Conservation (phyloP, 768 basidiomycete genomes). For the Tulasnella sp. region DNA sequence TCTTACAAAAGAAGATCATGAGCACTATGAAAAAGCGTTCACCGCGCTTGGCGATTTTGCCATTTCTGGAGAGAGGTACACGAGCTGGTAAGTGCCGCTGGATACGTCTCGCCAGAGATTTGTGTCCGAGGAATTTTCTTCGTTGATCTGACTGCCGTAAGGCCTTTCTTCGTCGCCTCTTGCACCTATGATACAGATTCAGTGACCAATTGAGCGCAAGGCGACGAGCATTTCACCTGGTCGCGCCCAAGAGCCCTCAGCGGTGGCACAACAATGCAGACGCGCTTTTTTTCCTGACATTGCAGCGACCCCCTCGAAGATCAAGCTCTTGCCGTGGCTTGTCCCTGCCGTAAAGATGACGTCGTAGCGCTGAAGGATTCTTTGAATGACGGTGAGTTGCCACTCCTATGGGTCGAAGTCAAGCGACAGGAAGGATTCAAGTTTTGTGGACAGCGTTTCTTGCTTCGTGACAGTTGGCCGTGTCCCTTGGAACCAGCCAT, state of each 20-base stretch:
- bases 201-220: background rate
- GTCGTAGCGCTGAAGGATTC: background rate
- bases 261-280: too few relatives aligned
- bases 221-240: too few relatives aligned
- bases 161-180: background rate
- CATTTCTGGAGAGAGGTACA: background rate
- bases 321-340: background rate
- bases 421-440: background rate
- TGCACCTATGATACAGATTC: background rate
- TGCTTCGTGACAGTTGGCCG: background rate
- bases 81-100: background rate
- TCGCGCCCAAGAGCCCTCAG: too few relatives aligned
- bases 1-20: background rate
- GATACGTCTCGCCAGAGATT: background rate
- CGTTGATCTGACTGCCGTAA: background rate
- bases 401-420: background rate
- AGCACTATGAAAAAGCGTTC: background rate
- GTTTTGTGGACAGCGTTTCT: background rate
- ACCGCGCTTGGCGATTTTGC: background rate
- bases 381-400: background rate
- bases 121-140: background rate
- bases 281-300: too few relatives aligned
- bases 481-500: background rate
- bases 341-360: background rate
- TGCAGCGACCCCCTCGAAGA: too few relatives aligned